Evolutionary conservation across 2,329 filamentous ascomycete species (phyloP).

Genomic region (Cytospora mali): DNA sequence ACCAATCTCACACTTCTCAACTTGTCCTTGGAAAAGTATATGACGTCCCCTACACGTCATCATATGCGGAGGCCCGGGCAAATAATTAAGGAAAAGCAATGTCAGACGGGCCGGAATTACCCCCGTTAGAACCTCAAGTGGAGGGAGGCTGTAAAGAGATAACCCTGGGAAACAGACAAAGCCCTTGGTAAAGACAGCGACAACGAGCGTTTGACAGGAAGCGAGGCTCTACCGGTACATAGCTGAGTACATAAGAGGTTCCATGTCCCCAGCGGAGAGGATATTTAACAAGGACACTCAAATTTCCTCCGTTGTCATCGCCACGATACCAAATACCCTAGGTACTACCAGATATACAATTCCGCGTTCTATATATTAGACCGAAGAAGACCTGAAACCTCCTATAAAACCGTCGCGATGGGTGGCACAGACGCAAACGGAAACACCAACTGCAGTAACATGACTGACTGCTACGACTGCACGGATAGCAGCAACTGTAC

Average conservation of each 20-base stretch:
- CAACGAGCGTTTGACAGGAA: too few relatives aligned
- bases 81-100: not conserved
- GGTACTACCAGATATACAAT: too few relatives aligned
- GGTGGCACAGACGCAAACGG: conserved; percentile 11
- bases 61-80: conserved; percentile 4
- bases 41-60: conserved; percentile 15
- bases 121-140: not conserved
- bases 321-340: too few relatives aligned
- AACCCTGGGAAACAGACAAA: too few relatives aligned
- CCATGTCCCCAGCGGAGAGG: too few relatives aligned
- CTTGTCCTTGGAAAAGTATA: not conserved
- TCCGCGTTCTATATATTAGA: not conserved
- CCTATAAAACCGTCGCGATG: not conserved
- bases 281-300: too few relatives aligned
- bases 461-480: conserved; percentile 24
- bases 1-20: conserved; percentile 3
- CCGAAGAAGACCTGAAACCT: not conserved
- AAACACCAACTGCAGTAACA: conserved; percentile 25
- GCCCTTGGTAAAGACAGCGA: not conserved
- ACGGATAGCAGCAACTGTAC: conserved; percentile 26
- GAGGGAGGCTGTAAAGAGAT: not conserved
- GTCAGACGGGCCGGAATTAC: conserved; percentile 14
- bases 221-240: too few relatives aligned
- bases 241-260: too few relatives aligned
- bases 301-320: too few relatives aligned